Percentiles rank a stretch among this genome's conserved stretches.
These are phyloP conservation scores for Scheffersomyces segobiensis DNA, from an alignment of 1,139 yeast species.

Conservation along the genomic window DNA sequence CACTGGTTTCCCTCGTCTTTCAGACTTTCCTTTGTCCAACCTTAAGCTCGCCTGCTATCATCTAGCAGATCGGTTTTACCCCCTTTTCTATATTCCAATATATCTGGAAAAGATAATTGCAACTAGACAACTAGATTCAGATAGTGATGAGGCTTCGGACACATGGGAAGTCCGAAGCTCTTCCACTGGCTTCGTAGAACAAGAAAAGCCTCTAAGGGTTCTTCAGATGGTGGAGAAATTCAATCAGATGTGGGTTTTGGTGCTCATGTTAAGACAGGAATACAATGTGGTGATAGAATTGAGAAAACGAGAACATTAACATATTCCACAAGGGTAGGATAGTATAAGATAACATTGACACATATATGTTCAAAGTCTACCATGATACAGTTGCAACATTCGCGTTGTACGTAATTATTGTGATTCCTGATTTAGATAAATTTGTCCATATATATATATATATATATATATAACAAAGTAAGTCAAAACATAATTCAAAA, in stretches of 20 bases:
- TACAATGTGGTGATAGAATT: background rate
- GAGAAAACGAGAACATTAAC: background rate
- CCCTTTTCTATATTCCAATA: conserved; percentile 20
- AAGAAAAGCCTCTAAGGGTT: conserved; percentile 7
- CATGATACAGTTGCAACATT: background rate
- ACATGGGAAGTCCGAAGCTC: background rate
- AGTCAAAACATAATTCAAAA: too few relatives aligned
- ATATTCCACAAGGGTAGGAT: background rate
- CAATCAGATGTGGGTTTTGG: conserved; percentile 28
- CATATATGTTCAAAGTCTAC: background rate
- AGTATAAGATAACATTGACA: background rate
- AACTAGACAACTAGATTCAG: conserved; percentile 2
- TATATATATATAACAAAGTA: too few relatives aligned
- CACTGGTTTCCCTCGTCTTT: conserved; percentile 7
- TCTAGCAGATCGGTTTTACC: conserved; percentile 20
- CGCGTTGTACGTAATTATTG: background rate
- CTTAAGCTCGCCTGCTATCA: conserved; percentile 18
- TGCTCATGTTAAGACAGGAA: conserved; percentile 18
- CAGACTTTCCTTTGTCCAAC: conserved; percentile 22
- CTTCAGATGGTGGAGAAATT: conserved; percentile 13
- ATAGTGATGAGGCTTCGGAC: conserved; percentile 4
- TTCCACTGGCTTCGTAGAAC: background rate
- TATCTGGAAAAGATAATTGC: background rate
- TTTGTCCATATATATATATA: too few relatives aligned
- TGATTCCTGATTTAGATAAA: background rate